Conservation (phyloP, 768 basidiomycete species). For the Suillus decipiens region DNA sequence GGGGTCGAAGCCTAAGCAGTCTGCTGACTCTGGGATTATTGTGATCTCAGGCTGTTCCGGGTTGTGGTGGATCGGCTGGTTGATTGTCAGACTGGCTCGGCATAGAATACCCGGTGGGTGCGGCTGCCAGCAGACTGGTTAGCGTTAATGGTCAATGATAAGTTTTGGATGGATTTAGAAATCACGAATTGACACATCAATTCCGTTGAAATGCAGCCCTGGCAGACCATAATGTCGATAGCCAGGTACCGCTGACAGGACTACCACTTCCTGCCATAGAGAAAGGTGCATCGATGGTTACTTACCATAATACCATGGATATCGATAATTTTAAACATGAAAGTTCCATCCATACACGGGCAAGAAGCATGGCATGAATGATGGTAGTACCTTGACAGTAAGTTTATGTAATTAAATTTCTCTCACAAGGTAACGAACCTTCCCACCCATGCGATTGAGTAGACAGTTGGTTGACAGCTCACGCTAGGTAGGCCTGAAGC, state of each 20-base stretch:
- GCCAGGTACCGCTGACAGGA: background rate
- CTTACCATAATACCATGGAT: background rate
- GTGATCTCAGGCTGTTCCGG: too few relatives aligned
- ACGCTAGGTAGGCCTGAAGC: background rate
- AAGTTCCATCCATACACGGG: background rate
- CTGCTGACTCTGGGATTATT: background rate
- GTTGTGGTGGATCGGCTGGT: background rate
- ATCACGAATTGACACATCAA: background rate
- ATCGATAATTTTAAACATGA: conserved; percentile 3
- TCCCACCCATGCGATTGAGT: too few relatives aligned
- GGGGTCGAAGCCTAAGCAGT: background rate
- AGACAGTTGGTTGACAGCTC: too few relatives aligned
- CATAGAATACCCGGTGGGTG: background rate
- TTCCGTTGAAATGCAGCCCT: background rate
- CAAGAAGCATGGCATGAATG: too few relatives aligned
- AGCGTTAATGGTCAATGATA: background rate
- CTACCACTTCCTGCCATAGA: background rate
- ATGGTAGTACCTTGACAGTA: too few relatives aligned
- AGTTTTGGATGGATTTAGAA: background rate
- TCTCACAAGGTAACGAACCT: too few relatives aligned
- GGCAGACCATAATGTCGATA: background rate
- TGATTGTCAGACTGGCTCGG: background rate
- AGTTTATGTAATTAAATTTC: too few relatives aligned
- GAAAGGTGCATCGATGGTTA: background rate
- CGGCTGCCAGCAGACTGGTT: background rate